Conservation (phyloP, 805 yeast genomes). For the Cyberlindnera mississippiensis region DNA sequence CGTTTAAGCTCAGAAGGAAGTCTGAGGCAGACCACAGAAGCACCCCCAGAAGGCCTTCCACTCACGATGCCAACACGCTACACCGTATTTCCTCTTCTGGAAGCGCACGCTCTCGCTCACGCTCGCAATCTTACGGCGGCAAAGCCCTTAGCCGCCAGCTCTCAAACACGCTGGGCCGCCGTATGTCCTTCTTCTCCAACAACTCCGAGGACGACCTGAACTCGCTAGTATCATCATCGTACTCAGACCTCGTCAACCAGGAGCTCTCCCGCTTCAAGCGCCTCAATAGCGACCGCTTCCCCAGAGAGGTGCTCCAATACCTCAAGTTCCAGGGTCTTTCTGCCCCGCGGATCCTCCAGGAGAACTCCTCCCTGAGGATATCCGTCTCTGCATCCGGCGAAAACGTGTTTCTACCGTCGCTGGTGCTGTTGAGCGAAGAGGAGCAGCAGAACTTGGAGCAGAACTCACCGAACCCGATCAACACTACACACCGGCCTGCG, state of each 20-base stretch:
- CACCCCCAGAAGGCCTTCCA: slow-evolving; percentile 3
- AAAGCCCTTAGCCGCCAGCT: slow-evolving; percentile 4
- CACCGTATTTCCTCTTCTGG: slow-evolving; percentile 2
- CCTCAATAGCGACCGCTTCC: slow-evolving; percentile 21
- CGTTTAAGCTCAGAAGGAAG: slow-evolving; percentile 14
- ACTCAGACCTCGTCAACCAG: slow-evolving; percentile 6
- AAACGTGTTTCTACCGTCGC: slow-evolving; percentile 27
- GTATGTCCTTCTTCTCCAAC: slow-evolving; percentile 20
- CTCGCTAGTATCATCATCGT: slow-evolving; percentile 10
- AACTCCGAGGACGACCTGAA: slow-evolving; percentile 17
- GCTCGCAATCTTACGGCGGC: slow-evolving; percentile 11
- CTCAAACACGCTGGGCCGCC: slow-evolving; percentile 13
- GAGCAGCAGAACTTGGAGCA: slow-evolving; percentile 13
- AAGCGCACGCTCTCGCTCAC: slow-evolving; percentile 1
- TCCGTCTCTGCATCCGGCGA: slow-evolving; percentile 33
- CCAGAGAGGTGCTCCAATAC: slow-evolving; percentile 16
- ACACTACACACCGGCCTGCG: background rate
- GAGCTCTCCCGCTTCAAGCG: slow-evolving; percentile 21
- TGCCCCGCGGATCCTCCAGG: slow-evolving; percentile 19
- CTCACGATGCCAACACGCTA: slow-evolving; percentile 1
- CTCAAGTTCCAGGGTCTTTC: slow-evolving; percentile 22
- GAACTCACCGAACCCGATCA: slow-evolving; percentile 6
- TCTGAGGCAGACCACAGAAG: slow-evolving; percentile 10
- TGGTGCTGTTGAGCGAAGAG: slow-evolving; percentile 12
- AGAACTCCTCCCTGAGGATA: slow-evolving; percentile 14